phyloP scores from a whole-genome alignment of 2,329 filamentous ascomycete species.

The Emericellopsis cladophorae region DNA sequence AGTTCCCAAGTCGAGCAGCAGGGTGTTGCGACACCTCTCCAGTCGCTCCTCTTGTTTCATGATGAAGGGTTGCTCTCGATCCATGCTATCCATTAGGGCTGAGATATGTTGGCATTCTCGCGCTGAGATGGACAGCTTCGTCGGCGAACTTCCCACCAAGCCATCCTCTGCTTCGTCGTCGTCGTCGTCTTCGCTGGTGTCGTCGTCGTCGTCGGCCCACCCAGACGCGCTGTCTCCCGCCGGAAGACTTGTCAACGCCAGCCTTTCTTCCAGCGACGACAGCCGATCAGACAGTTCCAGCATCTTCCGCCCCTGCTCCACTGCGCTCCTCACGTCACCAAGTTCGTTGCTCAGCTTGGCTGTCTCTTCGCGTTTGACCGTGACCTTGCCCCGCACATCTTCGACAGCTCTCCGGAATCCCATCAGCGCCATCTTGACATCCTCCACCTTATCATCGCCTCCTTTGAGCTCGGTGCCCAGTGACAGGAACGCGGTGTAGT shows the following conservation, averaged over 20 bases:
- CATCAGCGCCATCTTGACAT: slow-evolving; percentile 74
- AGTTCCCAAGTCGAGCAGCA: slow-evolving; percentile 41
- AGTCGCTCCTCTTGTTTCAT: slow-evolving; percentile 39
- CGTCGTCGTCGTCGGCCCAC: slow-evolving; percentile 5
- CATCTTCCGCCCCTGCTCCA: slow-evolving; percentile 49
- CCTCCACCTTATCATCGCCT: slow-evolving; percentile 84
- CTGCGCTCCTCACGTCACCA: slow-evolving; percentile 45
- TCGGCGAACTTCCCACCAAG: slow-evolving; percentile 31
- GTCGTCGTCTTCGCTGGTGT: slow-evolving; percentile 22
- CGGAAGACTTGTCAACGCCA: slow-evolving; percentile 38
- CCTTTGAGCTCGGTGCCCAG: slow-evolving; percentile 72
- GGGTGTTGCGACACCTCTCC: slow-evolving; percentile 38
- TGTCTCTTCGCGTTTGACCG: slow-evolving; percentile 50
- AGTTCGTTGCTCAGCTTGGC: slow-evolving; percentile 52
- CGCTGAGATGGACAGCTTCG: slow-evolving; percentile 31
- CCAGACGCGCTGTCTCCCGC: slow-evolving; percentile 4
- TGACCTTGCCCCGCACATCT: slow-evolving; percentile 55
- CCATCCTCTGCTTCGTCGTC: slow-evolving; percentile 5
- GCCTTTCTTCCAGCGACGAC: slow-evolving; percentile 46
- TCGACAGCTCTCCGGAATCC: slow-evolving; percentile 77
- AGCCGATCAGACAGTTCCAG: slow-evolving; percentile 55
- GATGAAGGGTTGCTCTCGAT: slow-evolving; percentile 34
- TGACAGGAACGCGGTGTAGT: slow-evolving; percentile 84
- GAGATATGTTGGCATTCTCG: slow-evolving; percentile 30
- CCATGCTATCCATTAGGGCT: slow-evolving; percentile 28